Evolutionary conservation across 768 basidiomycete genomes (phyloP).

Genomic region (Galerina marginata): DNA sequence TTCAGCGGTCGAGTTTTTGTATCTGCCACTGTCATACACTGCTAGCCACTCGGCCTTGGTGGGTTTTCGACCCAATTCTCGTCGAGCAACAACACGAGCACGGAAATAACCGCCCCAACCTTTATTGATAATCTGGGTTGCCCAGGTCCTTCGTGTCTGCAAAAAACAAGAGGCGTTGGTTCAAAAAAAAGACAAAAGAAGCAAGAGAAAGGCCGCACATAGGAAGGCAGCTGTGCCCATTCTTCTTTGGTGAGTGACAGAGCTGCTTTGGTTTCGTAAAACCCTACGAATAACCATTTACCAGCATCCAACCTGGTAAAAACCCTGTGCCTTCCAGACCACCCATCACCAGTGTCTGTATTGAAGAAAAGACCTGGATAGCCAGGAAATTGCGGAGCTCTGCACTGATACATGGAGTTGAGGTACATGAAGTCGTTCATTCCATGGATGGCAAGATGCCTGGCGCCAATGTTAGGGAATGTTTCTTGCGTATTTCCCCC

Average conservation of each 20-base stretch:
- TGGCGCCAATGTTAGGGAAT: constrained; percentile 18
- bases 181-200: too few species aligned
- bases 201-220: constrained; percentile 5
- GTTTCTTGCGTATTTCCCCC: constrained; percentile 29
- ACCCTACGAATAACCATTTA: constrained; percentile 39
- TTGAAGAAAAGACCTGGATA: constrained; percentile 32
- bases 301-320: constrained; percentile 37
- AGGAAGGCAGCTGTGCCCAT: constrained; percentile 24
- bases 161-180: not conserved
- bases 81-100: constrained; percentile 13
- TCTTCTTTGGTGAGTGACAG: constrained; percentile 42
- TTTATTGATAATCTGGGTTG: constrained; percentile 5
- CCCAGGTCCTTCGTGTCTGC: constrained; percentile 21
- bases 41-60: constrained; percentile 12
- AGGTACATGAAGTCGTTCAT: constrained; percentile 36
- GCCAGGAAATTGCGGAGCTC: constrained; percentile 34
- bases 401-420: constrained; percentile 29
- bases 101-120: constrained; percentile 17
- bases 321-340: constrained; percentile 33
- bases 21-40: constrained; percentile 6
- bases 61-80: constrained; percentile 7
- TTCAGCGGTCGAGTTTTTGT: constrained; percentile 13
- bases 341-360: constrained; percentile 15
- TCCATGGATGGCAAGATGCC: constrained; percentile 26
- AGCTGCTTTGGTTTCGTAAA: constrained; percentile 36